These are phyloP conservation scores for Ambispora gerdemannii DNA, from an alignment of 192 early-diverging fungal species.

Conservation along the genomic window DNA sequence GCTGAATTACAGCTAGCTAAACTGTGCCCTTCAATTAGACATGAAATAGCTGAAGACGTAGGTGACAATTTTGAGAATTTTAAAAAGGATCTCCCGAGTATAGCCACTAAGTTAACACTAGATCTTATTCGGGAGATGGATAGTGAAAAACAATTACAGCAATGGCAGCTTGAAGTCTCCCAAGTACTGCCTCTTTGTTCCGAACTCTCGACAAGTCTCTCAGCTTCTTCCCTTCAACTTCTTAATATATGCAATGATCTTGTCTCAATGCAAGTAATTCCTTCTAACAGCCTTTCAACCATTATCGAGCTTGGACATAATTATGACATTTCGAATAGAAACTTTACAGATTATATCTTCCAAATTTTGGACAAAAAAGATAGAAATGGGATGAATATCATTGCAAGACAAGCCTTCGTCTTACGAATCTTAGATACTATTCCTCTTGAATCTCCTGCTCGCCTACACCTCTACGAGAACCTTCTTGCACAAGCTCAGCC, in stretches of 20 bases:
- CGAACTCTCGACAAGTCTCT: neutral
- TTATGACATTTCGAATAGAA: neutral
- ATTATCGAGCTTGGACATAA: neutral
- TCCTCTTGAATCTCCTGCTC: neutral
- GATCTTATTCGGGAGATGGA: neutral
- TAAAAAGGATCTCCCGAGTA: neutral
- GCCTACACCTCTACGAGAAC: neutral
- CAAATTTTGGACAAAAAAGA: conserved; percentile 5
- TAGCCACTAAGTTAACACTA: conserved; percentile 13
- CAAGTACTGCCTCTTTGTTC: conserved; percentile 14
- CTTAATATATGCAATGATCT: conserved; percentile 23
- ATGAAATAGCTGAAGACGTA: neutral
- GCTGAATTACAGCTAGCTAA: conserved; percentile 21
- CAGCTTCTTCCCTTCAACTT: neutral
- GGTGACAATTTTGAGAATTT: neutral
- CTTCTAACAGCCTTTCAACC: neutral
- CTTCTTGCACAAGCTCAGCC: conserved; percentile 14
- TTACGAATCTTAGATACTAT: conserved; percentile 4
- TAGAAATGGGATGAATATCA: conserved; percentile 5
- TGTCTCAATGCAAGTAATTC: neutral
- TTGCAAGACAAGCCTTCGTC: conserved; percentile 8
- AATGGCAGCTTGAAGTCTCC: conserved; percentile 5
- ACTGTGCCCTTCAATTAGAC: neutral
- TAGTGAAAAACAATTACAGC: neutral
- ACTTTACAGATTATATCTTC: conserved; percentile 7